phyloP scores from a whole-genome alignment of 108 stramenopile species.

The Discostella pseudostelligera region DNA sequence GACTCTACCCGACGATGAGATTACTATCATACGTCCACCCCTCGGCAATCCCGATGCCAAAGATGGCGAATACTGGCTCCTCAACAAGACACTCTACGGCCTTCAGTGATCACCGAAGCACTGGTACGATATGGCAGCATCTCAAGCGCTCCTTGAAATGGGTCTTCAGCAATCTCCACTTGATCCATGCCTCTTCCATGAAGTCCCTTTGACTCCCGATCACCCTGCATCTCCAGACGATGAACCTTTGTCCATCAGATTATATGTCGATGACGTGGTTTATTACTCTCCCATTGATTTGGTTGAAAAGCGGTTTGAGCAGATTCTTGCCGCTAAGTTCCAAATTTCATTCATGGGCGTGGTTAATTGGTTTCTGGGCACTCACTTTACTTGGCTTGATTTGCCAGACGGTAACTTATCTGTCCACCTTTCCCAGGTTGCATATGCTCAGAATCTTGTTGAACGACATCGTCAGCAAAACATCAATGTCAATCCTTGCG shows the following conservation, averaged over 20 bases:
- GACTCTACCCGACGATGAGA: conserved; percentile 6
- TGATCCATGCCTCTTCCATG: conserved; percentile 5
- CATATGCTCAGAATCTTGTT: conserved; percentile 14
- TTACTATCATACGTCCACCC: conserved; percentile 3
- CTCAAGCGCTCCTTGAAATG: background rate
- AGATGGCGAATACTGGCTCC: conserved; percentile 7
- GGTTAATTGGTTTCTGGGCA: conserved; percentile 29
- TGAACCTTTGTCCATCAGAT: conserved; percentile 1
- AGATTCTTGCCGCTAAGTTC: background rate
- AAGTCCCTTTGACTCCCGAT: background rate
- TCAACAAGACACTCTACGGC: conserved; percentile 21
- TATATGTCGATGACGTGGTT: conserved; percentile 32
- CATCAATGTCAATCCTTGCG: conserved; percentile 7
- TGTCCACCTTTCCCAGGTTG: conserved; percentile 33
- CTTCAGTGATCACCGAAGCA: conserved; percentile 12
- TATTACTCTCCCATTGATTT: conserved; percentile 10
- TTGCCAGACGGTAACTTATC: conserved; percentile 1
- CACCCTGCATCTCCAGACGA: background rate
- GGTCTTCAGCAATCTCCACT: conserved; percentile 11
- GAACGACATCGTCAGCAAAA: conserved; percentile 9
- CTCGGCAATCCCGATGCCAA: background rate
- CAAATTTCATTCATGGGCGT: conserved; percentile 23
- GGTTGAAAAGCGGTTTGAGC: conserved; percentile 8
- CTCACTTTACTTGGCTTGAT: conserved; percentile 15
- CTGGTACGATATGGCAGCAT: conserved; percentile 15